Evolutionary conservation across 2,329 filamentous ascomycete species (phyloP).

Genomic region (Capronia americana): DNA sequence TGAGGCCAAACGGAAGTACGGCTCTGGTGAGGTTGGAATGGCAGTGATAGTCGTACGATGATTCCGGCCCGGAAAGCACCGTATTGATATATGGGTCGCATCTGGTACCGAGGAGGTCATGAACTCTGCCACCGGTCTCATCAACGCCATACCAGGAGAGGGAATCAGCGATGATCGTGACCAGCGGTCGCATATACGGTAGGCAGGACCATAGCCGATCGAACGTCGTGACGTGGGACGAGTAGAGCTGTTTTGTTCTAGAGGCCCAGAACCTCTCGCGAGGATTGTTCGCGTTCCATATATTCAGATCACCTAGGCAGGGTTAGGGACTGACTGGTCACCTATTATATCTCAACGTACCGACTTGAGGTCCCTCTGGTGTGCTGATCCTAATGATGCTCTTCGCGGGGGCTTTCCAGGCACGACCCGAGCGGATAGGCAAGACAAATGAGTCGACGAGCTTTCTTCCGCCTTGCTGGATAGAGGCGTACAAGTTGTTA

Average conservation of each 20-base stretch:
- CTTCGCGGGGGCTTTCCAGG: conserved; percentile 73
- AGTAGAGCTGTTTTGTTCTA: conserved; percentile 78
- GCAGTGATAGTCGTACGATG: conserved; percentile 78
- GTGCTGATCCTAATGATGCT: conserved; percentile 76
- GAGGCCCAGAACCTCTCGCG: conserved; percentile 83
- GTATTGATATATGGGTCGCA: conserved; percentile 85
- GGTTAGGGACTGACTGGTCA: conserved; percentile 7
- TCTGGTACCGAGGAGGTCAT: conserved; percentile 81
- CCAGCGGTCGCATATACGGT: conserved; percentile 76
- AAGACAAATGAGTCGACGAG: conserved; percentile 62
- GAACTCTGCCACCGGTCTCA: conserved; percentile 69
- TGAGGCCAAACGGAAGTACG: conserved; percentile 70
- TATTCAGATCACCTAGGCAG: conserved; percentile 71
- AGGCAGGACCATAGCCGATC: conserved; percentile 80
- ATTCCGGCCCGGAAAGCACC: conserved; percentile 67
- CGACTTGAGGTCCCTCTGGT: conserved; percentile 76
- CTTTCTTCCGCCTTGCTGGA: conserved; percentile 35
- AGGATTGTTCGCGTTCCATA: conserved; percentile 79
- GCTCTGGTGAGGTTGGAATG: conserved; percentile 81
- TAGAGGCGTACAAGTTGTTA: conserved; percentile 36
- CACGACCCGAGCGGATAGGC: conserved; percentile 74
- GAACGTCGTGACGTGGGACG: conserved; percentile 72
- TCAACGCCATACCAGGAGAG: conserved; percentile 66
- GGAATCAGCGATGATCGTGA: conserved; percentile 71
- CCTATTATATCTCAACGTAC: conserved; percentile 21